phyloP scores from a whole-genome alignment of 208 protist species.

The Spongospora subterranea region DNA sequence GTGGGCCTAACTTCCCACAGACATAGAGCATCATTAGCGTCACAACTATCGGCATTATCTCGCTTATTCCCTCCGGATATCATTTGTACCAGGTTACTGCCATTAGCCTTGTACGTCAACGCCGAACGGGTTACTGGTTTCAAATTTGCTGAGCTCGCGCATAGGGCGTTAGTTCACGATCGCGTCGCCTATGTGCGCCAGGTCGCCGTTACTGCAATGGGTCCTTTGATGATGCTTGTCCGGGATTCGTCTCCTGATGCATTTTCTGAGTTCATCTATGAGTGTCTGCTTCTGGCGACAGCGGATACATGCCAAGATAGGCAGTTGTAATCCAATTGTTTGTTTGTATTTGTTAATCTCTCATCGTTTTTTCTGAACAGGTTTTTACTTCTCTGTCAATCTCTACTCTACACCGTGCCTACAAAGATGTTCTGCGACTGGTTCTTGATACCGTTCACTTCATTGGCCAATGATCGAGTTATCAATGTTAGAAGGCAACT shows the following conservation, averaged over 20 bases:
- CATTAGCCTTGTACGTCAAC: neutral
- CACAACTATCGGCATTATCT: neutral
- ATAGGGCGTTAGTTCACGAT: neutral
- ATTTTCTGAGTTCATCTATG: neutral
- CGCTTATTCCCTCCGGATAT: neutral
- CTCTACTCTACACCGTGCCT: neutral
- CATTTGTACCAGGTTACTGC: neutral
- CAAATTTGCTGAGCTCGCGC: too few species aligned
- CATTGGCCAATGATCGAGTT: conserved; percentile 3
- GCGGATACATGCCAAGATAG: conserved; percentile 7
- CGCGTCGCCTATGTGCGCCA: neutral
- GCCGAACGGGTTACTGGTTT: neutral
- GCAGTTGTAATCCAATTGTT: conserved; percentile 16
- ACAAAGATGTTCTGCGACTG: neutral
- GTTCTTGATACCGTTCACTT: neutral
- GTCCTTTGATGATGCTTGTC: neutral
- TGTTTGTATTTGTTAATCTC: neutral
- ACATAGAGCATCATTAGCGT: neutral
- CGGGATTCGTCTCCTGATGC: neutral
- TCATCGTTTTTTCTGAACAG: neutral
- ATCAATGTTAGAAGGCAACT: neutral
- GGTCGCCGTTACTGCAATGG: neutral
- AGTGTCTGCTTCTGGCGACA: neutral
- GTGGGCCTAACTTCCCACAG: too few species aligned
- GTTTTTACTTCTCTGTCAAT: conserved; percentile 18